These are phyloP conservation scores for Mitragyna speciosa DNA, from an alignment of 257 asterid species.

Conservation along the genomic window DNA sequence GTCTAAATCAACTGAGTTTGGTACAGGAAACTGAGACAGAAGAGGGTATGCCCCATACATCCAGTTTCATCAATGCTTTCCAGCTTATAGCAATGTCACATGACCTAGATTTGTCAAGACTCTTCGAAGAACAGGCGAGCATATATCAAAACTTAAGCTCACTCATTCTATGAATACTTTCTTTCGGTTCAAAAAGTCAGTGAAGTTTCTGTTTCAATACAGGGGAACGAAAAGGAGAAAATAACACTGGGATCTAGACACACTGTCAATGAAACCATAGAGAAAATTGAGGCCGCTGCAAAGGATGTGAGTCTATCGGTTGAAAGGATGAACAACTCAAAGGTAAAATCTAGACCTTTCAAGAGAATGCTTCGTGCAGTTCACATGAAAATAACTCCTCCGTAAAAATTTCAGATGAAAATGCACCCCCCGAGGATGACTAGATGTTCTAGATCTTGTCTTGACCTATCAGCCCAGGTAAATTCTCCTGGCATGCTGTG, in stretches of 20 bases:
- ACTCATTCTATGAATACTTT: background rate
- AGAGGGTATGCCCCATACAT: background rate
- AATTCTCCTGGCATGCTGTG: background rate
- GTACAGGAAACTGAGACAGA: constrained; percentile 23
- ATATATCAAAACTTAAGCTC: background rate
- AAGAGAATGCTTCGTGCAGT: background rate
- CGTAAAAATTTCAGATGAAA: constrained; percentile 16
- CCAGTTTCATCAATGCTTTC: constrained; percentile 35
- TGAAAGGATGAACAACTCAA: constrained; percentile 25
- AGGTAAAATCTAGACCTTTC: constrained; percentile 17
- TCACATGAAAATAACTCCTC: background rate
- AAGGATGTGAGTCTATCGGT: constrained; percentile 25
- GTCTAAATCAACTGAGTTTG: background rate
- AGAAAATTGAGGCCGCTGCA: constrained; percentile 31
- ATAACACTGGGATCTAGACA: constrained; percentile 29
- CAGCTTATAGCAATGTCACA: constrained; percentile 35
- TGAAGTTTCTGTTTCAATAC: background rate
- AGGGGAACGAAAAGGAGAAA: constrained; percentile 31
- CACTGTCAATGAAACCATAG: constrained; percentile 25
- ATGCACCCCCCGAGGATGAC: constrained; percentile 21
- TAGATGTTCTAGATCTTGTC: constrained; percentile 22
- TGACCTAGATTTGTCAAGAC: constrained; percentile 34
- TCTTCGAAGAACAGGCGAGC: constrained; percentile 32
- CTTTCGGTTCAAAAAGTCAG: background rate
- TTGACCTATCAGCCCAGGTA: constrained; percentile 29